phyloP scores from a whole-genome alignment of 78 protist species.

The Pigoraptor vietnamica region DNA sequence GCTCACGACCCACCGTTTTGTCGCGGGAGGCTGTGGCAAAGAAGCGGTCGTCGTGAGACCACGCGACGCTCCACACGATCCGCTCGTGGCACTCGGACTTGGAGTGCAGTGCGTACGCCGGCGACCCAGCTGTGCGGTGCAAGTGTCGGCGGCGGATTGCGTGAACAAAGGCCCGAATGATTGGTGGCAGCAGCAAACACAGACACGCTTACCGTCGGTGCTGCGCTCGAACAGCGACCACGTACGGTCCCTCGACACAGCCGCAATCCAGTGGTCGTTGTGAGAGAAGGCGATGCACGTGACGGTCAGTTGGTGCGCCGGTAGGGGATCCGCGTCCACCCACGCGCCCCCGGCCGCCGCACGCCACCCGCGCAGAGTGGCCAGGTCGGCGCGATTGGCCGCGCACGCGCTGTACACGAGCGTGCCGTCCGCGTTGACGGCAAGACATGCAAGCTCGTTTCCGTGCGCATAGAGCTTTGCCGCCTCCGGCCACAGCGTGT shows the following conservation, averaged over 20 bases:
- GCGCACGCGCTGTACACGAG: background rate
- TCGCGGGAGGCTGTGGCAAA: conserved; percentile 29
- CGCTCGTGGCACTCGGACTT: conserved; percentile 13
- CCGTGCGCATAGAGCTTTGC: conserved; percentile 31
- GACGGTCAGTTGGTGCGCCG: conserved; percentile 3
- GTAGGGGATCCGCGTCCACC: background rate
- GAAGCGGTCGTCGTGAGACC: background rate
- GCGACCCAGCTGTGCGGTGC: background rate
- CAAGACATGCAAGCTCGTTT: background rate
- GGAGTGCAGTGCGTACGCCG: background rate
- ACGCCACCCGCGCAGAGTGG: background rate
- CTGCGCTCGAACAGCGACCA: background rate
- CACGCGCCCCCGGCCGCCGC: background rate
- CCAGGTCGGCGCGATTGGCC: background rate
- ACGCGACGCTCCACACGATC: conserved; percentile 5
- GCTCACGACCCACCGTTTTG: background rate
- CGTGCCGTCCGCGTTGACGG: background rate
- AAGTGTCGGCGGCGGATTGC: too few relatives aligned
- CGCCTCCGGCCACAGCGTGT: conserved; percentile 40
- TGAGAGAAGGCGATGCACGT: background rate
- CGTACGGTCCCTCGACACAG: conserved; percentile 9
- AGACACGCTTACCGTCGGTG: background rate
- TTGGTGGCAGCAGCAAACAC: background rate
- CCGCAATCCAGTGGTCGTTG: background rate
- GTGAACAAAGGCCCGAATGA: background rate